Percentiles rank a stretch among this genome's conserved stretches.
phyloP scores from a whole-genome alignment of 169 alveolate genomes.

The Cystoisospora suis region DNA sequence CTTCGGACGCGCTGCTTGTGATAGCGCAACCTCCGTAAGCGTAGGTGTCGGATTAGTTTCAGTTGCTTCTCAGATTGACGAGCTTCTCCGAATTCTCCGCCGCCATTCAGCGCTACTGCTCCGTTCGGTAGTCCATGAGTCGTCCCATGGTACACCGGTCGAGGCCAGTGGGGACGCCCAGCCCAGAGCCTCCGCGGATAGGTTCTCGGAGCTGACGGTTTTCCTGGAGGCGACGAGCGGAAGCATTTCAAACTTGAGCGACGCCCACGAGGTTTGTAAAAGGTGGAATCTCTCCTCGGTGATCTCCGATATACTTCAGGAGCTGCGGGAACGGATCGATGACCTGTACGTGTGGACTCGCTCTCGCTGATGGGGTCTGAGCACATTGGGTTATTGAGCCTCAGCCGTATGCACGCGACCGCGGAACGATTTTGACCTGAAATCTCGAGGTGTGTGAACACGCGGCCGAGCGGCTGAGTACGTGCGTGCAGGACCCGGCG shows the following conservation, averaged over 20 bases:
- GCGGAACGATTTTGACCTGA: no score
- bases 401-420: no score
- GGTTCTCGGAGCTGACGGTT: neutral
- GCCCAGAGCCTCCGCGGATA: neutral
- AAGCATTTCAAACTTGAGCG: neutral
- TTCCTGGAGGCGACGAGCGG: neutral
- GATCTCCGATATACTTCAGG: neutral
- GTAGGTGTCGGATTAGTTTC: no score
- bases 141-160: no score
- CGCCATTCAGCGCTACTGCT: no score
- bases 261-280: neutral
- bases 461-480: no score
- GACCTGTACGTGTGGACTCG: neutral
- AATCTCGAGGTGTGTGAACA: no score
- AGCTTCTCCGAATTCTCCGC: conserved; percentile 10
- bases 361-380: no score
- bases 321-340: neutral
- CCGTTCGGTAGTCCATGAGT: neutral
- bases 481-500: no score
- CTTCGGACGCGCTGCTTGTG: no score
- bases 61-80: neutral
- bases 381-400: no score
- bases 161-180: neutral
- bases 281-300: neutral
- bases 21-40: no score